Evolutionary conservation across 164 flowering plant genomes (phyloP).

Genomic region (Tetrastigma voinierianum): DNA sequence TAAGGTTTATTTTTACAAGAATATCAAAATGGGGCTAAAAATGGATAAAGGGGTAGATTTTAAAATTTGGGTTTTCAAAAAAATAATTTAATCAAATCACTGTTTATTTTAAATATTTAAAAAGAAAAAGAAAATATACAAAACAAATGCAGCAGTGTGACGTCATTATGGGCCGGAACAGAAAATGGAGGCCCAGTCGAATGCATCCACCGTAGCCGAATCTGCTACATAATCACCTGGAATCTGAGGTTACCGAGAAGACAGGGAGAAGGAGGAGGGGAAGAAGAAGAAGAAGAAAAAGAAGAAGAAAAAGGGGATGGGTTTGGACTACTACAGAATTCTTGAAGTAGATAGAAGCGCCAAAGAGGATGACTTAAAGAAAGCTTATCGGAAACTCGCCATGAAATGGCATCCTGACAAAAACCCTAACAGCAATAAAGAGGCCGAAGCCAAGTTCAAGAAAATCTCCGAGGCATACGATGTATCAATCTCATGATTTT

Average conservation of each 20-base stretch:
- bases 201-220: too few species aligned
- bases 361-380: constrained; percentile 87
- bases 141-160: too few species aligned
- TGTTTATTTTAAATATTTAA: too few species aligned
- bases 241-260: not conserved
- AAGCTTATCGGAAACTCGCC: constrained; percentile 87
- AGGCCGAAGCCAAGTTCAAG: constrained; percentile 93
- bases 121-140: too few species aligned
- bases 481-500: constrained; percentile 27
- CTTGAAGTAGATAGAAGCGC: constrained; percentile 73
- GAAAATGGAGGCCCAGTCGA: too few species aligned
- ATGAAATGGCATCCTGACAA: constrained; percentile 98
- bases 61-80: too few species aligned
- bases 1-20: too few species aligned
- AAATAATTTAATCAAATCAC: too few species aligned
- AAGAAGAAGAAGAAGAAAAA: constrained; percentile 4
- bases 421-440: constrained; percentile 85
- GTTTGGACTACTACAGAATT: constrained; percentile 82
- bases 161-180: too few species aligned
- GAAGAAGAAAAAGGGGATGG: constrained; percentile 40
- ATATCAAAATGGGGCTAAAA: too few species aligned
- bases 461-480: constrained; percentile 96
- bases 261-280: not conserved
- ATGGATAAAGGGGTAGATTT: too few species aligned
- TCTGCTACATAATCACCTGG: too few species aligned